phyloP scores from a whole-genome alignment of 1,139 yeast species.

The Sugiyamaella pinicola region DNA sequence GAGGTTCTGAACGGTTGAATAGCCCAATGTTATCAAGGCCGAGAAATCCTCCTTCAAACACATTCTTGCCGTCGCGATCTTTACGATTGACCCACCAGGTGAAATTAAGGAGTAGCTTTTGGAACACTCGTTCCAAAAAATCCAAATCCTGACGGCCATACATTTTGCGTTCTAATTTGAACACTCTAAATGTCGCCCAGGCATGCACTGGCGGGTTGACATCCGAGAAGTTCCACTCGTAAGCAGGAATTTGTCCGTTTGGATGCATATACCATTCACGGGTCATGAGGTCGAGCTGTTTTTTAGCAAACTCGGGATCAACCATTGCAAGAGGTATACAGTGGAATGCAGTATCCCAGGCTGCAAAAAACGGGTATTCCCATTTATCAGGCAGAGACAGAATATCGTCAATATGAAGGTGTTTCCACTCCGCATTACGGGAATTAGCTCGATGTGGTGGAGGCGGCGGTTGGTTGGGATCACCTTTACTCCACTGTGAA shows the following conservation, averaged over 20 bases:
- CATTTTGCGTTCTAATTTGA: conserved; percentile 85
- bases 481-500: conserved; percentile 88
- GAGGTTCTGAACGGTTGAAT: conserved; percentile 90
- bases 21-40: conserved; percentile 94
- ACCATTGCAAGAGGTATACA: conserved; percentile 93
- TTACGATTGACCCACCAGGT: conserved; percentile 99
- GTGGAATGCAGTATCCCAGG: conserved; percentile 98
- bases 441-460: conserved; percentile 80
- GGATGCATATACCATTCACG: conserved; percentile 99
- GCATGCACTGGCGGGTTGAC: conserved; percentile 98
- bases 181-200: conserved; percentile 92
- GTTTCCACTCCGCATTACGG: conserved; percentile 87
- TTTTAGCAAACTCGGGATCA: conserved; percentile 92
- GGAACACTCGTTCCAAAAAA: conserved; percentile 89
- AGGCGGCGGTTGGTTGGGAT: conserved; percentile 75
- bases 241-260: conserved; percentile 97
- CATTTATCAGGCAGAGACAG: conserved; percentile 93
- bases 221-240: conserved; percentile 95
- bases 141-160: conserved; percentile 80
- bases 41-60: conserved; percentile 93
- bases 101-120: conserved; percentile 82
- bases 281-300: conserved; percentile 81
- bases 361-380: conserved; percentile 97
- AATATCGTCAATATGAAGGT: conserved; percentile 84
- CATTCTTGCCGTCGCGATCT: conserved; percentile 84